phyloP scores from a whole-genome alignment of 2,329 filamentous ascomycete species.

The Colletotrichum melonis region DNA sequence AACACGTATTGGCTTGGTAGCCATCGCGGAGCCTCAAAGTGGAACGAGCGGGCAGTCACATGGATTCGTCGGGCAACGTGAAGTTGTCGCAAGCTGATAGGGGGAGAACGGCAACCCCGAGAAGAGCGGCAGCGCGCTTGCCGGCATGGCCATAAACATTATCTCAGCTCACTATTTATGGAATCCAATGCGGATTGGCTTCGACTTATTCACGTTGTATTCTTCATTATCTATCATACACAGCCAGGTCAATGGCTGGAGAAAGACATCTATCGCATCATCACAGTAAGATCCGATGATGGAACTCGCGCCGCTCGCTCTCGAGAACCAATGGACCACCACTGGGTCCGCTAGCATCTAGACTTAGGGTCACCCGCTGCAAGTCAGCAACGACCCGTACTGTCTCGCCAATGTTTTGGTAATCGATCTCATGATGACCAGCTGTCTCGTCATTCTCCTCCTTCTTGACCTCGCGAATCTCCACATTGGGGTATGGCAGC shows the following conservation, averaged over 20 bases:
- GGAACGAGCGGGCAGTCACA: neutral
- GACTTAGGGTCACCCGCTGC: slow-evolving; percentile 76
- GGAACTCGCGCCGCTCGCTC: slow-evolving; percentile 58
- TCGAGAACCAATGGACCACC: slow-evolving; percentile 76
- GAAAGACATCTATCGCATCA: no score
- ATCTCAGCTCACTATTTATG: neutral
- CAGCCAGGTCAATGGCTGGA: neutral
- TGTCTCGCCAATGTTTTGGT: slow-evolving; percentile 80
- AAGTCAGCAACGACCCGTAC: slow-evolving; percentile 80
- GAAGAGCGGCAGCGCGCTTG: neutral
- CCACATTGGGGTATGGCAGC: slow-evolving; percentile 81
- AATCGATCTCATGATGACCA: slow-evolving; percentile 78
- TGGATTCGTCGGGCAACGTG: neutral
- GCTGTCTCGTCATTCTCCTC: slow-evolving; percentile 39
- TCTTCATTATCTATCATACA: neutral
- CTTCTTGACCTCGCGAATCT: slow-evolving; percentile 74
- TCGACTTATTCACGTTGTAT: neutral
- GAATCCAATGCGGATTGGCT: neutral
- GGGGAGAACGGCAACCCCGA: neutral
- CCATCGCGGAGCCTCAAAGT: neutral
- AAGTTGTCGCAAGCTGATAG: neutral
- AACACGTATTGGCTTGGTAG: neutral
- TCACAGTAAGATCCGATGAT: slow-evolving; percentile 51
- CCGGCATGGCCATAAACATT: no score
- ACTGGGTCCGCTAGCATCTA: slow-evolving; percentile 74